Evolutionary conservation across 371 early-diverging fungal species (phyloP).

Genomic region (Chytridiales sp.): DNA sequence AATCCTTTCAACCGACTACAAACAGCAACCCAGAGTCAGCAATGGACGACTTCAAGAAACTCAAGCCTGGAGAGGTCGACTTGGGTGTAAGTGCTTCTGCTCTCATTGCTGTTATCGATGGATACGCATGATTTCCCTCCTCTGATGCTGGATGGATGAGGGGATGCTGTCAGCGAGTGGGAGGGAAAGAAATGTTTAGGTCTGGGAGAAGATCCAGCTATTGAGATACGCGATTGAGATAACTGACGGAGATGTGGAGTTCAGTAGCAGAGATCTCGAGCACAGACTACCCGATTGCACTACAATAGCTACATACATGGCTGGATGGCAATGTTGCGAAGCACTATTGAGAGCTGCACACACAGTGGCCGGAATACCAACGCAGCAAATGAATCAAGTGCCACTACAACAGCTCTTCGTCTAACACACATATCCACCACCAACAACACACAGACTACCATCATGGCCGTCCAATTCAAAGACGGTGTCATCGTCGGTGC

Average conservation of each 20-base stretch:
- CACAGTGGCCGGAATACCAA: neutral
- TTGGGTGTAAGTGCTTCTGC: slow-evolving; percentile 74
- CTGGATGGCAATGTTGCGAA: neutral
- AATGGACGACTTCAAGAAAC: too few species aligned
- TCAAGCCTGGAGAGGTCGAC: slow-evolving; percentile 94
- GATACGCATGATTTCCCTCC: neutral
- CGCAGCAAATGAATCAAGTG: neutral
- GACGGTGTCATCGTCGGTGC: slow-evolving; percentile 99
- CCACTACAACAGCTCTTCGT: too few species aligned
- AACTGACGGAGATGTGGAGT: too few species aligned
- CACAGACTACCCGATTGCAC: neutral
- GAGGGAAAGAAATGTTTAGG: too few species aligned
- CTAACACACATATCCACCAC: neutral
- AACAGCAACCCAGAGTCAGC: too few species aligned
- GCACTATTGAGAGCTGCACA: neutral
- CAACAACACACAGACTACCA: slow-evolving; percentile 82
- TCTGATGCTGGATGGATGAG: neutral
- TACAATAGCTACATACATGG: neutral
- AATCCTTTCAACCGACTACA: too few species aligned
- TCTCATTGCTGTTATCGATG: neutral
- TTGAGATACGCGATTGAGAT: too few species aligned
- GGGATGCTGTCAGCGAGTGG: too few species aligned
- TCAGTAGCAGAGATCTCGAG: too few species aligned
- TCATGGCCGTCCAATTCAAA: slow-evolving; percentile 96
- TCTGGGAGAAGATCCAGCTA: too few species aligned